These are phyloP conservation scores for Phaeosphaeriaceae sp. DNA, from an alignment of 2,329 filamentous ascomycete genomes.

Conservation along the genomic window DNA sequence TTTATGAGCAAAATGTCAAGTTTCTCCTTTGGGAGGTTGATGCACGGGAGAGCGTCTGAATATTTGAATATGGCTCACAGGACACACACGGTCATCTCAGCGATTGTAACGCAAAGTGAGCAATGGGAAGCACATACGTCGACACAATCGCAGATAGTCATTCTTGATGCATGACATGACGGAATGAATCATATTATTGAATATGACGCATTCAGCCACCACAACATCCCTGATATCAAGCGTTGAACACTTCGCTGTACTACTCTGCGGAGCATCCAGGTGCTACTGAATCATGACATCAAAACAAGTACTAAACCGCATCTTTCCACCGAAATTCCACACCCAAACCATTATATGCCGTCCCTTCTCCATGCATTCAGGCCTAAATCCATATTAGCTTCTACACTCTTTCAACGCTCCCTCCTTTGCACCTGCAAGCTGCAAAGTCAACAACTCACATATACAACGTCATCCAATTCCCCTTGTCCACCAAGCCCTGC, in stretches of 20 bases:
- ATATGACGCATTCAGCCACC: no score
- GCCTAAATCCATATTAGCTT: constrained; percentile 16
- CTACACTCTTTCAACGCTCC: not conserved
- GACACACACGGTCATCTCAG: not conserved
- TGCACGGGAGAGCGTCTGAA: constrained; percentile 26
- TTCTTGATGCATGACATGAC: no score
- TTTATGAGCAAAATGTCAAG: constrained; percentile 26
- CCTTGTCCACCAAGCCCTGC: constrained; percentile 31
- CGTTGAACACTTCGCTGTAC: not conserved
- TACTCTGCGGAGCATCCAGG: not conserved
- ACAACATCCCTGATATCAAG: not conserved
- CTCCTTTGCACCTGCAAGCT: not conserved
- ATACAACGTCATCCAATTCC: constrained; percentile 33
- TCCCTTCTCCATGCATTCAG: constrained; percentile 29
- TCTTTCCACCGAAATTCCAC: constrained; percentile 24
- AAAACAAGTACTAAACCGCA: constrained; percentile 33
- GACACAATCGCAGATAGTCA: no score
- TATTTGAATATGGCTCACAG: not conserved
- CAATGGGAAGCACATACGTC: not conserved
- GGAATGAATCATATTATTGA: no score
- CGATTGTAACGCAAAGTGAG: not conserved
- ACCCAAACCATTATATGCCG: constrained; percentile 40
- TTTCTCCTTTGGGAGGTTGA: constrained; percentile 30
- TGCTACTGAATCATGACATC: constrained; percentile 27
- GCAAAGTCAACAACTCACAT: constrained; percentile 14